Base-by-base conservation (phyloP, 2,329 filamentous ascomycete species). In the Pseudogymnoascus sp. region DNA sequence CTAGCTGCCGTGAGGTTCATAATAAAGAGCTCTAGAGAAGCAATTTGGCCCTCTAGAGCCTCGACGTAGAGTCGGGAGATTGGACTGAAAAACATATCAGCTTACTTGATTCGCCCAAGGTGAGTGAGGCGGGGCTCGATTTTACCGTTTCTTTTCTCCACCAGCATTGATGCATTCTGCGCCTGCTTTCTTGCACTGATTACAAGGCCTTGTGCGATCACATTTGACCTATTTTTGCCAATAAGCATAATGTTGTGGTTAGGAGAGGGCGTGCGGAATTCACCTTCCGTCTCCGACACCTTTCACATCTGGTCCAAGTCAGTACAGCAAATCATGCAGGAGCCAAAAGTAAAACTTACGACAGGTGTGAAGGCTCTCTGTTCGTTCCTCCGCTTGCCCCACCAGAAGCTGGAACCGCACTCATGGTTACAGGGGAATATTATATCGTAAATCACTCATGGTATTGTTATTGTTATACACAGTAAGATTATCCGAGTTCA, bases 181-280 rank as follows among this genome's bases (percentile, higher is more conserved):
- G 18, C 72, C 71, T 6, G 74, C 74, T 65, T 76, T 75, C 66
- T 71, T 67, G 65, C 80, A 83, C 62, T 76, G 77, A 33, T 75
- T 75, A 66, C 80, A 83, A 11, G 80, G 80, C 12, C 75, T 70
- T 50, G 75, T 75, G 3, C 80, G 76, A 66, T 82, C 77, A 67
- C 80, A 83, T 72, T 80, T 82, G 37, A 82, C 77, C 74, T 82
- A 75, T 64, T 74, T 73, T 63, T 33, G 35, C 30, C 9, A 35
- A 68, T 66, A 57, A 57, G 25, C 33, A 22, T 36, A 37, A 20
- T 22, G 28, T 43, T 35, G 53, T 1, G 6, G 39, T 28, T n/a
- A 15, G 25, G 3, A 57, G 12, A 57, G 36, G 41, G 47, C 37
- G 15, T 57, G 14, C 15, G 35, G 37, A 25, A 53, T 67, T 53